Percentiles rank a stretch among this genome's conserved stretches.
Conservation (phyloP, 163 green algal genomes). For the Scenedesmus sp. region DNA sequence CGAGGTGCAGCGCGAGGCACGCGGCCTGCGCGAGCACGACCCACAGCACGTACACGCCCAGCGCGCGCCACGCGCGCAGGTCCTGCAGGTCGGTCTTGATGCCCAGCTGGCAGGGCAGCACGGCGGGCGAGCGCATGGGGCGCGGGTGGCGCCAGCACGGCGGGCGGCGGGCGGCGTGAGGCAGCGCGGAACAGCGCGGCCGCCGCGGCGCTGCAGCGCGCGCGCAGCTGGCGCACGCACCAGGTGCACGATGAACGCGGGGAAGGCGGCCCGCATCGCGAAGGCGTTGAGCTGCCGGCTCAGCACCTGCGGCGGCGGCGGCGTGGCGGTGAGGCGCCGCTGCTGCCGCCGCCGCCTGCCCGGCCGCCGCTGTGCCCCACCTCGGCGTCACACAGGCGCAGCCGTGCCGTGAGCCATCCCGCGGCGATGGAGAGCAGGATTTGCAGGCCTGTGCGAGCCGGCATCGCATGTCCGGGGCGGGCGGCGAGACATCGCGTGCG, state of each 20-base stretch:
- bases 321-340: not conserved
- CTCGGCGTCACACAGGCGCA: slow-evolving; percentile 33
- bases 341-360: no score
- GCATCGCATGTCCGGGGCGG: no score
- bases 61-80: slow-evolving; percentile 8
- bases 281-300: slow-evolving; percentile 22
- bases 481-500: no score
- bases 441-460: slow-evolving; percentile 27
- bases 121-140: no score
- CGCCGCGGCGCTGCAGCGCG: no score
- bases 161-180: no score
- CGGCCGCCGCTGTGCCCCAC: not conserved
- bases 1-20: no score
- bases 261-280: slow-evolving; percentile 32
- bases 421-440: slow-evolving; percentile 35
- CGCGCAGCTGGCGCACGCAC: no score
- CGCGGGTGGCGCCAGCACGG: no score
- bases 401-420: slow-evolving; percentile 27
- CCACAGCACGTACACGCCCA: slow-evolving; percentile 36
- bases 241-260: slow-evolving; percentile 34
- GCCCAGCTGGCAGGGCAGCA: no score
- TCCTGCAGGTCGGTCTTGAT: slow-evolving; percentile 44
- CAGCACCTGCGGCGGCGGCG: not conserved
- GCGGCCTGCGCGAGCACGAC: slow-evolving; percentile 28
- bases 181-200: no score